A percentile compares a stretch with the other conserved stretches of the same genome.
Evolutionary conservation across 495 filamentous ascomycete genomes (phyloP).

Genomic region (Trichoderma gamsii): DNA sequence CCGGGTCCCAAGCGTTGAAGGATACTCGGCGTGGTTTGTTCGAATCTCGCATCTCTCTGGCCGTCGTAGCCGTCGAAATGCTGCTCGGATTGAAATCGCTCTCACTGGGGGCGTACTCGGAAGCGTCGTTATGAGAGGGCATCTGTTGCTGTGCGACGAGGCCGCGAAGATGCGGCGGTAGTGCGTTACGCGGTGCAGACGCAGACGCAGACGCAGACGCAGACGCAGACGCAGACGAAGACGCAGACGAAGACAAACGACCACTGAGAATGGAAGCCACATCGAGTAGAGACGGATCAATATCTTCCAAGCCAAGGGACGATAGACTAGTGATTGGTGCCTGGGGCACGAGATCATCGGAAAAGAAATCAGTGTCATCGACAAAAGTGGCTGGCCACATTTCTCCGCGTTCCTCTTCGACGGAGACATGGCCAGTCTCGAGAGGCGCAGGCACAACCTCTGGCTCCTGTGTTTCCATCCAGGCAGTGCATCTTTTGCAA

Average conservation of each 20-base stretch:
- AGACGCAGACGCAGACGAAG: no score
- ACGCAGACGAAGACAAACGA: neutral
- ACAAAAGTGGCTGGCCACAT: neutral
- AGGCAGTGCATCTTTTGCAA: constrained; percentile 16
- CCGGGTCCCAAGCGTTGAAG: constrained; percentile 14
- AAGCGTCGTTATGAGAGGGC: no score
- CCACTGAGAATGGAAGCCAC: neutral
- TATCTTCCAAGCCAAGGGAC: neutral
- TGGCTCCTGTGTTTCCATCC: constrained; percentile 15
- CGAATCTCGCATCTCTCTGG: neutral
- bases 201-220: no score
- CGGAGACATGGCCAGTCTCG: constrained; percentile 11
- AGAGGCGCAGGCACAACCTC: neutral
- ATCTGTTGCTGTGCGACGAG: neutral
- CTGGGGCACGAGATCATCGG: neutral
- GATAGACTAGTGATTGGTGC: neutral
- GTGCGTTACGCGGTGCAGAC: neutral
- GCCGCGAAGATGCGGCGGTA: constrained; percentile 12
- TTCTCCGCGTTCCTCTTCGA: constrained; percentile 14
- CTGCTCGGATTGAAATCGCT: neutral
- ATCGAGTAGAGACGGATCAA: neutral
- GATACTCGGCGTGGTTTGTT: neutral
- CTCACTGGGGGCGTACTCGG: neutral
- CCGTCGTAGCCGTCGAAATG: constrained; percentile 15
- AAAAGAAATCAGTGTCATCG: constrained; percentile 3